phyloP scores from a whole-genome alignment of 1,284 basidiomycete species.

The Apiotrichum siamense region DNA sequence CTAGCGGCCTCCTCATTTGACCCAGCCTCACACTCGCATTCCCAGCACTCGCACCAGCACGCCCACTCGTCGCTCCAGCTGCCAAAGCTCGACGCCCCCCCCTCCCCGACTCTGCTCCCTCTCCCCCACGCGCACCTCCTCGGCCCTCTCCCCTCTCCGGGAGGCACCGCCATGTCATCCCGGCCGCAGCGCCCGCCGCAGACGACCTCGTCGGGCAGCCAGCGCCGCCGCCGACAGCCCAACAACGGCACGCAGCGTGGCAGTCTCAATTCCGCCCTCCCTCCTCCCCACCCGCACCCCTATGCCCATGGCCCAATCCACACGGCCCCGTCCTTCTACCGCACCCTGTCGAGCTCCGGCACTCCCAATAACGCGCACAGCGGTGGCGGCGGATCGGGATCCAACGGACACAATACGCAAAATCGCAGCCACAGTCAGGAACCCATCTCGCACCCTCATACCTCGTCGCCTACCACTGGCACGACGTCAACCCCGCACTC shows the following conservation, averaged over 20 bases:
- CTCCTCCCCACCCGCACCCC: background rate
- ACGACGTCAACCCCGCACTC: background rate
- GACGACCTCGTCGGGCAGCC: background rate
- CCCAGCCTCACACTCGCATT: background rate
- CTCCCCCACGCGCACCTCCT: background rate
- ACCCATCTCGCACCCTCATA: background rate
- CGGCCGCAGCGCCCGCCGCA: background rate
- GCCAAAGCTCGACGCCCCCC: background rate
- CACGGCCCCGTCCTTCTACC: background rate
- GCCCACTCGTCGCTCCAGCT: background rate
- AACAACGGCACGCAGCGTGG: background rate
- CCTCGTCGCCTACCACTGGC: background rate
- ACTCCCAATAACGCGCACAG: too few relatives aligned
- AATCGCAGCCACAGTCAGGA: conserved; percentile 1
- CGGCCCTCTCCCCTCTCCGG: background rate
- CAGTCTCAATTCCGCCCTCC: background rate
- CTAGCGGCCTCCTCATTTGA: conserved; percentile 1
- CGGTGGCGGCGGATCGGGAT: too few relatives aligned
- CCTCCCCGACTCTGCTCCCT: background rate
- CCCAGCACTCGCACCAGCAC: conserved; percentile 1
- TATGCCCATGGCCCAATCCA: background rate
- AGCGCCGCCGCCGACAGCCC: background rate
- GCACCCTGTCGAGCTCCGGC: background rate
- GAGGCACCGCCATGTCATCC: background rate
- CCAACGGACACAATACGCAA: background rate